Evolutionary conservation across 768 basidiomycete species (phyloP).

Genomic region (Phanerodontia chrysosporium): DNA sequence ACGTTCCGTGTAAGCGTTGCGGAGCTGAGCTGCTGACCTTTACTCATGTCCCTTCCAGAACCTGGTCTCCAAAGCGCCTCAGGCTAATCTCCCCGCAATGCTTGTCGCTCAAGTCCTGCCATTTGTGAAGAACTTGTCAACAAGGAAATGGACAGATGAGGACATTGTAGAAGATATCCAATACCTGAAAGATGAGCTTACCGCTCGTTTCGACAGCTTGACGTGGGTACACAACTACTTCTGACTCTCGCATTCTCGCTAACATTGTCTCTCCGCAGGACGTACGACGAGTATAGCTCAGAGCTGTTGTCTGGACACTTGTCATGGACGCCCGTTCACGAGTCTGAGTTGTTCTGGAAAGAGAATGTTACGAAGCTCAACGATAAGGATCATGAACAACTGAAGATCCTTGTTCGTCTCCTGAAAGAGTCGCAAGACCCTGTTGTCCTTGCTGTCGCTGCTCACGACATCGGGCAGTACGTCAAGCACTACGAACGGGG

Average conservation of each 20-base stretch:
- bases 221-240: constrained; percentile 52
- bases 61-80: constrained; percentile 82
- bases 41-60: constrained; percentile 47
- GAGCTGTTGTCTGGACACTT: constrained; percentile 88
- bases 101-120: constrained; percentile 82
- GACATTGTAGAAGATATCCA: constrained; percentile 91
- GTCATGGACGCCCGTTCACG: constrained; percentile 94
- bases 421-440: constrained; percentile 69
- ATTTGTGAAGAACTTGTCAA: constrained; percentile 77
- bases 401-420: constrained; percentile 78
- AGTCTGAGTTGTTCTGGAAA: constrained; percentile 97
- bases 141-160: constrained; percentile 91
- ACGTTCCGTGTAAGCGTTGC: constrained; percentile 67
- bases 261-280: constrained; percentile 42
- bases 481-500: constrained; percentile 89
- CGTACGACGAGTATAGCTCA: constrained; percentile 93
- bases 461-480: constrained; percentile 91
- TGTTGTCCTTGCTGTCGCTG: constrained; percentile 83
- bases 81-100: constrained; percentile 89
- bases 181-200: constrained; percentile 85
- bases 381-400: constrained; percentile 76
- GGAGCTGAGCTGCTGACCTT: background rate
- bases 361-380: constrained; percentile 87
- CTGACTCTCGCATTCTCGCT: background rate
- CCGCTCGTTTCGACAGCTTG: constrained; percentile 78